These are phyloP conservation scores for Thalassiosira ordinaria DNA, from an alignment of 352 stramenopile species.

Conservation along the genomic window DNA sequence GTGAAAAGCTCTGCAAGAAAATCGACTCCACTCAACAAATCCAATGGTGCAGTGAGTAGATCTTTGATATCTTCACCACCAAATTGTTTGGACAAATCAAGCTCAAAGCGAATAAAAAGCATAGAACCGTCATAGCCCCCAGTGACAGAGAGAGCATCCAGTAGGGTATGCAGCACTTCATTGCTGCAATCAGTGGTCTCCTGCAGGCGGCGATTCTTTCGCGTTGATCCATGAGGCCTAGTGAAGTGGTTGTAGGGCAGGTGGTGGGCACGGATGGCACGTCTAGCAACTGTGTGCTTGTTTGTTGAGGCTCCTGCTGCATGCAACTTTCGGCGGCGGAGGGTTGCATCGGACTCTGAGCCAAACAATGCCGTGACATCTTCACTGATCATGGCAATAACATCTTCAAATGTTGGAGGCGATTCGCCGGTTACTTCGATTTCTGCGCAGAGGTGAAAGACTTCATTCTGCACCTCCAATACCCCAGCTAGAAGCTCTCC, in stretches of 20 bases:
- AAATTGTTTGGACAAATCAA: constrained; percentile 45
- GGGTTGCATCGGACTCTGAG: neutral
- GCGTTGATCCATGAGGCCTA: too few relatives aligned
- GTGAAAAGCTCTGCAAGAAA: constrained; percentile 31
- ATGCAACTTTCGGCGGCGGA: neutral
- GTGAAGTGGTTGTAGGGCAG: constrained; percentile 41
- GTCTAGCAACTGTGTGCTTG: neutral
- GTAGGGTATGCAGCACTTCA: too few relatives aligned
- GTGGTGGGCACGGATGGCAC: constrained; percentile 23
- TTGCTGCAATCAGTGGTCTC: neutral
- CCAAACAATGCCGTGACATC: constrained; percentile 8
- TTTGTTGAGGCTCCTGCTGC: neutral
- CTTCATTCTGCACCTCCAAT: constrained; percentile 36
- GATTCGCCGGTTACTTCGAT: constrained; percentile 10
- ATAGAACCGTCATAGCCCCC: constrained; percentile 46
- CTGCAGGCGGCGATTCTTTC: neutral
- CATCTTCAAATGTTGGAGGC: constrained; percentile 38
- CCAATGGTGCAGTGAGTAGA: constrained; percentile 30
- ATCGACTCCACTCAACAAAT: constrained; percentile 30
- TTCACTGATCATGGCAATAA: constrained; percentile 40
- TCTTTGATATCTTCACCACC: constrained; percentile 2
- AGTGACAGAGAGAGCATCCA: constrained; percentile 40
- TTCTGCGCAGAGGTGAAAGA: constrained; percentile 45
- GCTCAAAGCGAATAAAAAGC: constrained; percentile 41
- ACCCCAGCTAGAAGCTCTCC: neutral